Percentiles rank a stretch among this genome's conserved stretches.
Evolutionary conservation across 2,329 filamentous ascomycete genomes (phyloP).

Genomic region (Neofusicoccum sp.): DNA sequence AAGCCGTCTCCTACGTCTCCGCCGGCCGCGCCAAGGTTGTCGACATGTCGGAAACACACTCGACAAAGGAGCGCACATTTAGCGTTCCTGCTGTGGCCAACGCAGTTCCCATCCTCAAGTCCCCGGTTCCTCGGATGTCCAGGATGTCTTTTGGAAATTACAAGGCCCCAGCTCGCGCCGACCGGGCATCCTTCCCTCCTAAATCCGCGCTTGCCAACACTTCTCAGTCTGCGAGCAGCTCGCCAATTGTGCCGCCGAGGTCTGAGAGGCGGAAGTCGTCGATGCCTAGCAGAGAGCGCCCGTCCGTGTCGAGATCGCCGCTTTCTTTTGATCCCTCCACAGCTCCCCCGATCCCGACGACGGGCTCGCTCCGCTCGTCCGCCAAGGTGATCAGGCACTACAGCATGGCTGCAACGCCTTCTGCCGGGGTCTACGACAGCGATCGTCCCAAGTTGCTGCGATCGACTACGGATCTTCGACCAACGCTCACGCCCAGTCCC

Average conservation of each 20-base stretch:
- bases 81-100: conserved; percentile 36
- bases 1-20: conserved; percentile 37
- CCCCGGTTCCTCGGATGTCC: conserved; percentile 26
- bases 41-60: conserved; percentile 26
- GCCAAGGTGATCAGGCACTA: conserved; percentile 9
- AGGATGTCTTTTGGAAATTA: conserved; percentile 28
- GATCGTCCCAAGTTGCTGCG: conserved; percentile 13
- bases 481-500: not conserved
- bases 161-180: conserved; percentile 20
- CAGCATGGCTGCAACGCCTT: conserved; percentile 13
- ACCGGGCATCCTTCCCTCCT: not conserved
- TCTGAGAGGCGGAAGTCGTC: conserved; percentile 13
- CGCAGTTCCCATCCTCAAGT: conserved; percentile 24
- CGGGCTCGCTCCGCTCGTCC: conserved; percentile 7
- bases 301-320: conserved; percentile 11
- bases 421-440: not conserved
- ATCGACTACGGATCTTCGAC: conserved; percentile 12
- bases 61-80: conserved; percentile 19
- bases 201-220: not conserved
- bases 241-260: not conserved
- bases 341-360: not conserved
- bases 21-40: conserved; percentile 40
- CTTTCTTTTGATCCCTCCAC: conserved; percentile 9
- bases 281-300: not conserved
- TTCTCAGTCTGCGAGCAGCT: not conserved